phyloP scores from a whole-genome alignment of 2,329 filamentous ascomycete species.

The Rutstroemia sydowiana region DNA sequence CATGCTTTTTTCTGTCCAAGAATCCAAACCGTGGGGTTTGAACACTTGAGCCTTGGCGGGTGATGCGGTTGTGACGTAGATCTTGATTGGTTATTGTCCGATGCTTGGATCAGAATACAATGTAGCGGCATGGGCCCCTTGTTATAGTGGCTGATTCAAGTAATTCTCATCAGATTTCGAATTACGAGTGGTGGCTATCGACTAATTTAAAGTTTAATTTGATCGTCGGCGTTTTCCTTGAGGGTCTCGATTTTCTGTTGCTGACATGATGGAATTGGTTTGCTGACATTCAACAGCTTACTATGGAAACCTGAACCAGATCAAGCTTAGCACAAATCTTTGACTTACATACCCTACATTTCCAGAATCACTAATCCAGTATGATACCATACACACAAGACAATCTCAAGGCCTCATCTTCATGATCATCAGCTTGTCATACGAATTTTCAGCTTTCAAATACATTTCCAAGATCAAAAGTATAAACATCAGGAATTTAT shows the following conservation, averaged over 20 bases:
- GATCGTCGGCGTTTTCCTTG: neutral
- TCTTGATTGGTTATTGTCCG: no score
- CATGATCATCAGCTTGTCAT: neutral
- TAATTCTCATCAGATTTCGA: no score
- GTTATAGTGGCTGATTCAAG: no score
- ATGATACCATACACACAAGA: neutral
- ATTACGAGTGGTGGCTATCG: no score
- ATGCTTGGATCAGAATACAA: no score
- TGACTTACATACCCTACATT: neutral
- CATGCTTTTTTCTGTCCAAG: no score
- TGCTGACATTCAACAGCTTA: slow-evolving; percentile 5
- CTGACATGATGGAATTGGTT: neutral
- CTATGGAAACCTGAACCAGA: neutral
- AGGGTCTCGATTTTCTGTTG: neutral
- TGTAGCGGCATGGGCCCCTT: no score
- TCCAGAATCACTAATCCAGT: neutral
- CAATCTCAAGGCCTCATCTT: neutral
- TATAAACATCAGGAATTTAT: neutral
- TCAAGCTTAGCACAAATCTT: neutral
- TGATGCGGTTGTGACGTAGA: no score
- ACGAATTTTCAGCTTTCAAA: neutral
- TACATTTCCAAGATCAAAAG: neutral
- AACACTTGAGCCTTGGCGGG: no score
- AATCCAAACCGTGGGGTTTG: no score
- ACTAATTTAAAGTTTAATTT: neutral